phyloP scores from a whole-genome alignment of 2,329 filamentous ascomycete genomes.

The Calycina herbarum region DNA sequence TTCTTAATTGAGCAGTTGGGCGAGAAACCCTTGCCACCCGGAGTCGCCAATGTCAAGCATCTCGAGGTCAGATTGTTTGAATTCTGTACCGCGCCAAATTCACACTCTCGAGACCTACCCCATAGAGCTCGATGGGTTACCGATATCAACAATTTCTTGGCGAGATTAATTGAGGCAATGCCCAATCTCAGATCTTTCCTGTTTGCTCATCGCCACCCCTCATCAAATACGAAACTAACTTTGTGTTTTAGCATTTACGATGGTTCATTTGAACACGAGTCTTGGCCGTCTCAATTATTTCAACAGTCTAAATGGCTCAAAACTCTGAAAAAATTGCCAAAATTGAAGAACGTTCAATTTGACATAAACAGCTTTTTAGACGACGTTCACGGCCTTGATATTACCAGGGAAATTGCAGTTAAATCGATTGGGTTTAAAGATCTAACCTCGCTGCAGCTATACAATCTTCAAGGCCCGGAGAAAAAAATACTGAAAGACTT shows the following conservation, averaged over 20 bases:
- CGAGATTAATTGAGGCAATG: constrained; percentile 15
- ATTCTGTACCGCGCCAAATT: constrained; percentile 8
- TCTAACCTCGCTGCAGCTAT: constrained; percentile 19
- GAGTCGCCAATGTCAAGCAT: constrained; percentile 12
- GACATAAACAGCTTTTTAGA: neutral
- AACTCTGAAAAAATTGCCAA: constrained; percentile 8
- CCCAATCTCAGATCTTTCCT: constrained; percentile 19
- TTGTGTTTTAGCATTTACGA: constrained; percentile 1
- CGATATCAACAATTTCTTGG: constrained; percentile 11
- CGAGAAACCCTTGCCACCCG: neutral
- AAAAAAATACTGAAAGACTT: constrained; percentile 8
- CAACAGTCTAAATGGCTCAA: constrained; percentile 10
- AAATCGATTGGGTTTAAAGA: constrained; percentile 14
- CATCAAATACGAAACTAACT: neutral
- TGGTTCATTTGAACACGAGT: constrained; percentile 9
- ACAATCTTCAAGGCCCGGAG: constrained; percentile 10
- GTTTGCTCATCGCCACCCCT: neutral
- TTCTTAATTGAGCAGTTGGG: neutral
- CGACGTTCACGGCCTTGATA: neutral
- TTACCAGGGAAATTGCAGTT: neutral
- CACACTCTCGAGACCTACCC: neutral
- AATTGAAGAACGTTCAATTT: constrained; percentile 10
- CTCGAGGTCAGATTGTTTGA: constrained; percentile 14
- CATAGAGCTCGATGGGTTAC: constrained; percentile 7
- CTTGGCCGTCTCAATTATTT: constrained; percentile 12